A percentile compares a stretch with the other conserved stretches of the same genome.
Evolutionary conservation across 2,329 filamentous ascomycete species (phyloP).

Genomic region (Aspergillus ustus): DNA sequence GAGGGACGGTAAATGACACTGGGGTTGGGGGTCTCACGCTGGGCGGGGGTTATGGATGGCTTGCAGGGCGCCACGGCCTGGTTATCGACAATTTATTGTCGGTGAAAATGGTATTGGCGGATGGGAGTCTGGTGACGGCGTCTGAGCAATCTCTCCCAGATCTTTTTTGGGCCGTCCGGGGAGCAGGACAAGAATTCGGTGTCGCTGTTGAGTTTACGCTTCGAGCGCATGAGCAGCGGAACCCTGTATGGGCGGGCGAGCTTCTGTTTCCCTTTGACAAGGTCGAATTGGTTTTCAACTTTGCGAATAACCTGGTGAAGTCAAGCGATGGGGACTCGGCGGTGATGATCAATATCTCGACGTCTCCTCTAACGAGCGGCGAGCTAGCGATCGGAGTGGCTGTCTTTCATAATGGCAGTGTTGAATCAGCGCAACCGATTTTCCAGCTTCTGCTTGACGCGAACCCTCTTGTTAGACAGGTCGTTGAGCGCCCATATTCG

Average conservation of each 20-base stretch:
- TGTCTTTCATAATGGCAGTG: slow-evolving; percentile 21
- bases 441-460: slow-evolving; percentile 16
- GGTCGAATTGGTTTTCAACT: slow-evolving; percentile 28
- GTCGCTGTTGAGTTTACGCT: slow-evolving; percentile 49
- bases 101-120: slow-evolving; percentile 43
- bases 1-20: slow-evolving; percentile 64
- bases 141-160: slow-evolving; percentile 48
- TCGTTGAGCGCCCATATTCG: slow-evolving; percentile 15
- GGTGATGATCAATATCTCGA: slow-evolving; percentile 15
- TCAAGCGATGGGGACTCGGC: slow-evolving; percentile 15
- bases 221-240: slow-evolving; percentile 38
- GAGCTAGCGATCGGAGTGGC: slow-evolving; percentile 7
- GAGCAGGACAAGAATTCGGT: slow-evolving; percentile 50
- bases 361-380: background rate
- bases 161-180: slow-evolving; percentile 53
- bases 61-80: slow-evolving; percentile 59
- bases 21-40: slow-evolving; percentile 64
- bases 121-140: slow-evolving; percentile 39
- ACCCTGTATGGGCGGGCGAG: slow-evolving; percentile 40
- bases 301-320: slow-evolving; percentile 17
- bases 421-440: background rate
- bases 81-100: slow-evolving; percentile 53
- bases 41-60: slow-evolving; percentile 62
- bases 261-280: slow-evolving; percentile 28
- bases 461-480: slow-evolving; percentile 3